Evolutionary conservation across 2,329 filamentous ascomycete genomes (phyloP).

Genomic region (Clonostachys rhizophaga): DNA sequence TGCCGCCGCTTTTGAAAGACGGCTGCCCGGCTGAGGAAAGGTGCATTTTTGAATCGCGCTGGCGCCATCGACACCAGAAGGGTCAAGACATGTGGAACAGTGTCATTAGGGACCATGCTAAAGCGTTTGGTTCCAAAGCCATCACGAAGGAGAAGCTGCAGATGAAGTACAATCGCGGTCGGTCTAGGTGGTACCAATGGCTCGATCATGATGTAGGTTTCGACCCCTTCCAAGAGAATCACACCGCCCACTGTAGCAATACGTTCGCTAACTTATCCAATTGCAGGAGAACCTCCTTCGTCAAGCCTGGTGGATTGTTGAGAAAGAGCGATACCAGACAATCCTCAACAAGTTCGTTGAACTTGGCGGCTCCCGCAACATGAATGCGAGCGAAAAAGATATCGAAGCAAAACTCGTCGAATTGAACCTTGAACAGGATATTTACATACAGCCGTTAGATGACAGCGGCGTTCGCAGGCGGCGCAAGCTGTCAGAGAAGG

Average conservation of each 20-base stretch:
- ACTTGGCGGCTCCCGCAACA: slow-evolving; percentile 40
- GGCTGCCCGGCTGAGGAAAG: slow-evolving; percentile 41
- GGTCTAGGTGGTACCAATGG: slow-evolving; percentile 44
- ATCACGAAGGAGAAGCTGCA: slow-evolving; percentile 45
- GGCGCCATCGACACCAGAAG: slow-evolving; percentile 36
- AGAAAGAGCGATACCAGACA: slow-evolving; percentile 34
- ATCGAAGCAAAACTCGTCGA: slow-evolving; percentile 46
- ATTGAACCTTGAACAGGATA: slow-evolving; percentile 27
- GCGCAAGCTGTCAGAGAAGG: too few species aligned
- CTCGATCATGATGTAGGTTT: slow-evolving; percentile 41
- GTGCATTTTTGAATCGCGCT: slow-evolving; percentile 44
- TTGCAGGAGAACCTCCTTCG: slow-evolving; percentile 30
- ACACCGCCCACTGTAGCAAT: background rate
- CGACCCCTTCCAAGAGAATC: background rate
- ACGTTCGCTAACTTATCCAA: background rate
- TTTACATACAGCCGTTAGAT: slow-evolving; percentile 19
- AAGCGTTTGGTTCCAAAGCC: slow-evolving; percentile 24
- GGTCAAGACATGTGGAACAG: slow-evolving; percentile 56
- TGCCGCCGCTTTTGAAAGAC: slow-evolving; percentile 32
- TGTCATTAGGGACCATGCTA: slow-evolving; percentile 38
- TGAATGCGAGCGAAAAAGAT: slow-evolving; percentile 43
- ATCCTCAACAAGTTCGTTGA: slow-evolving; percentile 41
- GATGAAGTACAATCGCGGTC: slow-evolving; percentile 49
- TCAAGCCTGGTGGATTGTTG: slow-evolving; percentile 32
- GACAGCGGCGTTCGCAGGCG: too few species aligned